Conservation (phyloP, 148 eudicot species). For the Vaccinium corymbosum region DNA sequence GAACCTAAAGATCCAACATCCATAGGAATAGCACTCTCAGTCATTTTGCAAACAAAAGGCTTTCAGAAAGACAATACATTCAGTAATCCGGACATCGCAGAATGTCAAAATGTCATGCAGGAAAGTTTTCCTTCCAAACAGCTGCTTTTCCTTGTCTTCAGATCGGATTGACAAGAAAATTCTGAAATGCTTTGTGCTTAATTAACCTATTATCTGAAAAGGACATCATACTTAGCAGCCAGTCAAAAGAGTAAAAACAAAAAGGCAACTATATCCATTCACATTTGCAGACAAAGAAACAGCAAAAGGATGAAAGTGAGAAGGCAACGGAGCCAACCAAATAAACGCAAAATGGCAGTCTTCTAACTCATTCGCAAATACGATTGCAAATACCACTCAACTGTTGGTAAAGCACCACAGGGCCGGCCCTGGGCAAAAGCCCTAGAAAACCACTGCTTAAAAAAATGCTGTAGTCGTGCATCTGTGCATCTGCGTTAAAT, state of each 20-base stretch:
- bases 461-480: not conserved
- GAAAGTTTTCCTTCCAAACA: constrained; percentile 25
- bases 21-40: not conserved
- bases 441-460: not conserved
- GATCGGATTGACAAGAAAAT: constrained; percentile 14
- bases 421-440: not conserved
- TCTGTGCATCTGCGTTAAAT: not conserved
- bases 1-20: constrained; percentile 2
- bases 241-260: constrained; percentile 13
- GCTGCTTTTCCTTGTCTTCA: constrained; percentile 30
- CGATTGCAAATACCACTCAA: not conserved
- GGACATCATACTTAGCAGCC: constrained; percentile 7
- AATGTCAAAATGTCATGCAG: constrained; percentile 56
- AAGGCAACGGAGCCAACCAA: not conserved
- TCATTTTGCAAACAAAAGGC: constrained; percentile 2
- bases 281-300: not conserved
- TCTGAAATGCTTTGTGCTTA: constrained; percentile 13
- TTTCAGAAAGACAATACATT: constrained; percentile 38
- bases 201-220: constrained; percentile 19
- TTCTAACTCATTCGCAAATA: not conserved
- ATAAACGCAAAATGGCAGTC: not conserved
- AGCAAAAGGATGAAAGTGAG: not conserved
- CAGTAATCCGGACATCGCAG: constrained; percentile 55
- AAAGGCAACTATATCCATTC: not conserved
- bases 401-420: not conserved